Conservation (phyloP, 176 grass and related monocot species). For the Themeda triandra region DNA sequence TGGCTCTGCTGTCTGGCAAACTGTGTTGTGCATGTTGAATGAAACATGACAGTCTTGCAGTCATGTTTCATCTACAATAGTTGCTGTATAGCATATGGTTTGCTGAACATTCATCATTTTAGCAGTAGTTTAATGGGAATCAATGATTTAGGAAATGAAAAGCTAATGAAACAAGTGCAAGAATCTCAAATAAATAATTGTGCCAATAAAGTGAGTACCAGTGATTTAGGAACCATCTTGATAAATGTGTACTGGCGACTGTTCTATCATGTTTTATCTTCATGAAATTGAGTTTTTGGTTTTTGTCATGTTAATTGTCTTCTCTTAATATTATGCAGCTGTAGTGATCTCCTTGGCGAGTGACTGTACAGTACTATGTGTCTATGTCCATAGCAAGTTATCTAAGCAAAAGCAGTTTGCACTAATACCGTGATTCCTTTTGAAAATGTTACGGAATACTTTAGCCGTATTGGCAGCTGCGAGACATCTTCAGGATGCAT, state of each 20-base stretch:
- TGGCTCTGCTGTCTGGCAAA: background rate
- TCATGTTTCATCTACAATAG: background rate
- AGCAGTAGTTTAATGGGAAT: background rate
- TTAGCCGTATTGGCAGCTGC: conserved; percentile 13
- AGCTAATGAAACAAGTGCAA: background rate
- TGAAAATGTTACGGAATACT: conserved; percentile 19
- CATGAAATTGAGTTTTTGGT: background rate
- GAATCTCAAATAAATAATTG: background rate
- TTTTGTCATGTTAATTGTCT: background rate
- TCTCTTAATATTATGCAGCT: conserved; percentile 31
- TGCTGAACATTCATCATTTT: background rate
- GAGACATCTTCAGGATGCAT: background rate
- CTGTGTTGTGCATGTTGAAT: background rate
- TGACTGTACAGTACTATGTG: conserved; percentile 36
- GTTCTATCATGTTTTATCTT: background rate
- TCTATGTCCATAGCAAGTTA: conserved; percentile 27
- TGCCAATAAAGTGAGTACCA: background rate
- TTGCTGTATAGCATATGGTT: background rate
- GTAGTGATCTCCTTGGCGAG: conserved; percentile 29
- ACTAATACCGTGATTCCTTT: conserved; percentile 14
- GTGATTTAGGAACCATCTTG: background rate
- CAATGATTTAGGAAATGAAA: background rate
- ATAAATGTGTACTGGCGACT: background rate
- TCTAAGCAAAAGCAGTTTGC: conserved; percentile 18
- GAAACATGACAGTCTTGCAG: background rate